These are phyloP conservation scores for Endothia cerciana DNA, from an alignment of 2,329 filamentous ascomycete genomes.

Conservation along the genomic window DNA sequence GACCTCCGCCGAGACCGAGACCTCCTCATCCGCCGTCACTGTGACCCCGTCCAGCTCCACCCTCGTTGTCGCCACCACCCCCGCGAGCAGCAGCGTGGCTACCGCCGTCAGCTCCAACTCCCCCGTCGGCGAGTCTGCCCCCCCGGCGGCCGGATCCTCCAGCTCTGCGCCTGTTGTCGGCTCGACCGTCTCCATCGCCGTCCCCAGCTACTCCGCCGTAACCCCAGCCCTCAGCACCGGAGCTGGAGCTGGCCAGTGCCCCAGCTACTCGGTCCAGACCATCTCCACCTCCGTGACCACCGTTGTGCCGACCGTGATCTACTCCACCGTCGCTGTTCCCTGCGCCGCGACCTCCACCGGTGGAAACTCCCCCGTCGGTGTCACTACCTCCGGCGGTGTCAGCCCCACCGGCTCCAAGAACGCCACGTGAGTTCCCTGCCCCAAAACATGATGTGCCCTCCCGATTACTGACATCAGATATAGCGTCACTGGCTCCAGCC, in stretches of 20 bases:
- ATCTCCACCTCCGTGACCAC: slow-evolving; percentile 62
- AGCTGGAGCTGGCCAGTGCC: slow-evolving; percentile 36
- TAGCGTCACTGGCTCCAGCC: slow-evolving; percentile 39
- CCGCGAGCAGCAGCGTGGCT: slow-evolving; percentile 22
- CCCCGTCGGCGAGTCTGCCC: slow-evolving; percentile 33
- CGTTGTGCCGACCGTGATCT: slow-evolving; percentile 58
- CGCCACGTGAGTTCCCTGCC: slow-evolving; percentile 37
- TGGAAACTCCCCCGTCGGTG: slow-evolving; percentile 31
- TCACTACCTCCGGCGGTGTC: slow-evolving; percentile 10
- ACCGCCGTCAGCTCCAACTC: slow-evolving; percentile 28
- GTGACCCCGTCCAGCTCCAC: slow-evolving; percentile 33
- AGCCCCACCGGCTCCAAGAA: slow-evolving; percentile 35
- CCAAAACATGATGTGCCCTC: not conserved
- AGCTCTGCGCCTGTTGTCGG: slow-evolving; percentile 23
- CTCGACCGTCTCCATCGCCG: slow-evolving; percentile 28
- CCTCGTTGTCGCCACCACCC: slow-evolving; percentile 31
- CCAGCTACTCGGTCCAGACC: slow-evolving; percentile 50
- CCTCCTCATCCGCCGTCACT: slow-evolving; percentile 35
- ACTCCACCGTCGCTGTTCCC: slow-evolving; percentile 49
- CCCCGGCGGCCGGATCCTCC: slow-evolving; percentile 32
- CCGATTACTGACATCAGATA: slow-evolving; percentile 29
- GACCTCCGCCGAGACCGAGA: slow-evolving; percentile 42
- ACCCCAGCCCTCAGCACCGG: slow-evolving; percentile 31
- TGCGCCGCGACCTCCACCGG: slow-evolving; percentile 42
- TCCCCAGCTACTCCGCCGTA: slow-evolving; percentile 20